Conservation (phyloP, 139 green algal genomes). For the Edaphochlamys debaryana region DNA sequence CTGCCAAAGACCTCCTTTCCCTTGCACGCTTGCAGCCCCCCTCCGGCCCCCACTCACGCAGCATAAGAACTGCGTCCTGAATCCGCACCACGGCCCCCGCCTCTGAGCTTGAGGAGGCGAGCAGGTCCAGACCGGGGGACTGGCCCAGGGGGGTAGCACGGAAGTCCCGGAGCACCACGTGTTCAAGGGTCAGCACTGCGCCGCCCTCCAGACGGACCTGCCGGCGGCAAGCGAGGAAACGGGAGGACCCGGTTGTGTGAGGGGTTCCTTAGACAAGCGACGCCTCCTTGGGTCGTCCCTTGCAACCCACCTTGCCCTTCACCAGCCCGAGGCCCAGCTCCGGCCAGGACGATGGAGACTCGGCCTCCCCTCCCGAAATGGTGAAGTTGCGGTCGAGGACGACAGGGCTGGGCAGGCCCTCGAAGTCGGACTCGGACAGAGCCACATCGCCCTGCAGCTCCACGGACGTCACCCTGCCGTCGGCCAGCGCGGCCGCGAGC, state of each 20-base stretch:
- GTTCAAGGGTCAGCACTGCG: background rate
- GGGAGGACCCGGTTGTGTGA: background rate
- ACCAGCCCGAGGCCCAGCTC: constrained; percentile 7
- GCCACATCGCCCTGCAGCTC: background rate
- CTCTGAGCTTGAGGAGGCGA: background rate
- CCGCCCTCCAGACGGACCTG: constrained; percentile 6
- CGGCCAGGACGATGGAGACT: background rate
- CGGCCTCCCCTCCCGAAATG: background rate
- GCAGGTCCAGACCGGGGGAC: constrained; percentile 22
- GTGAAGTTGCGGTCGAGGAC: constrained; percentile 1
- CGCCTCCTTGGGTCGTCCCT: background rate
- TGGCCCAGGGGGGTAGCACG: constrained; percentile 17
- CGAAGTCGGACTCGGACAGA: background rate
- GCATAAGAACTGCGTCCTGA: constrained; percentile 12
- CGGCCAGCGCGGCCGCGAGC: background rate
- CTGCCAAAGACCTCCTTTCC: background rate
- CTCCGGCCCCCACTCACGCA: constrained; percentile 6
- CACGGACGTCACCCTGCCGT: background rate
- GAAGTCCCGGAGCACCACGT: constrained; percentile 22
- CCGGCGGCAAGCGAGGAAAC: too few relatives aligned
- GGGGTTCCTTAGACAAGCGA: background rate
- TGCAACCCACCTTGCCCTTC: background rate
- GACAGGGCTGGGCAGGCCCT: background rate
- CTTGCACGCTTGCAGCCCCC: too few relatives aligned
- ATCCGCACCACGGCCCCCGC: constrained; percentile 16